Conservation (phyloP, 805 yeast species). For the Yamadazyma takamatsuzukensis region DNA sequence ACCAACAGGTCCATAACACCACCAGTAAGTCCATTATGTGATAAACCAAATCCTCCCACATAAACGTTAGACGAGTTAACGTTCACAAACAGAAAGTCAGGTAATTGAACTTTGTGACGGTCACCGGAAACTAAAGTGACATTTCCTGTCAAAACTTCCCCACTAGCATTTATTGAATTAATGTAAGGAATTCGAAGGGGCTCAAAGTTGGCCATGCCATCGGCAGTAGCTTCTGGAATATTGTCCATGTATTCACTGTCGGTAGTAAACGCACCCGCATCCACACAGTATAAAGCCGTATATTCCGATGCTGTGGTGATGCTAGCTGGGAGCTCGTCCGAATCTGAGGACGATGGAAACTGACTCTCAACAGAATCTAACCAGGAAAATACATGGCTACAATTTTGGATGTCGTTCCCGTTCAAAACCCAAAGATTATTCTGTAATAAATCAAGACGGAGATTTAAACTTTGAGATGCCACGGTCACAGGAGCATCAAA, state of each 20-base stretch:
- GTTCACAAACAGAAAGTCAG: slow-evolving; percentile 25
- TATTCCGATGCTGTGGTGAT: slow-evolving; percentile 20
- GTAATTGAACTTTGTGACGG: slow-evolving; percentile 12
- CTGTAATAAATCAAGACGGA: slow-evolving; percentile 32
- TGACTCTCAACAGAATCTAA: not conserved
- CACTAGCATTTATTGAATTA: slow-evolving; percentile 22
- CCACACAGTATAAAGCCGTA: slow-evolving; percentile 23
- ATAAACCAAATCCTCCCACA: slow-evolving; percentile 36
- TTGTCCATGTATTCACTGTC: slow-evolving; percentile 11
- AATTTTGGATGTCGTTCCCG: slow-evolving; percentile 20
- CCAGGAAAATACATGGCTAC: slow-evolving; percentile 20
- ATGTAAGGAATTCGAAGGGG: slow-evolving; percentile 24
- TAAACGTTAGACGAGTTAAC: slow-evolving; percentile 18
- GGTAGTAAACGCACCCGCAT: slow-evolving; percentile 19
- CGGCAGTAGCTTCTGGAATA: slow-evolving; percentile 8
- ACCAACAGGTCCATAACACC: slow-evolving; percentile 27
- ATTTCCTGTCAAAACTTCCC: slow-evolving; percentile 22
- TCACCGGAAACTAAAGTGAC: slow-evolving; percentile 15
- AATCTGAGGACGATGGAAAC: not conserved
- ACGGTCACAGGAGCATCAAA: slow-evolving; percentile 11
- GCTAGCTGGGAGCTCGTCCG: slow-evolving; percentile 12
- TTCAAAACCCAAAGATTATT: slow-evolving; percentile 38
- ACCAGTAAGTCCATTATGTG: slow-evolving; percentile 17
- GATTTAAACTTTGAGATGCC: slow-evolving; percentile 13
- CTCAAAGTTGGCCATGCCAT: slow-evolving; percentile 12